phyloP scores from a whole-genome alignment of 345 rosid species.

The Camelina neglecta region DNA sequence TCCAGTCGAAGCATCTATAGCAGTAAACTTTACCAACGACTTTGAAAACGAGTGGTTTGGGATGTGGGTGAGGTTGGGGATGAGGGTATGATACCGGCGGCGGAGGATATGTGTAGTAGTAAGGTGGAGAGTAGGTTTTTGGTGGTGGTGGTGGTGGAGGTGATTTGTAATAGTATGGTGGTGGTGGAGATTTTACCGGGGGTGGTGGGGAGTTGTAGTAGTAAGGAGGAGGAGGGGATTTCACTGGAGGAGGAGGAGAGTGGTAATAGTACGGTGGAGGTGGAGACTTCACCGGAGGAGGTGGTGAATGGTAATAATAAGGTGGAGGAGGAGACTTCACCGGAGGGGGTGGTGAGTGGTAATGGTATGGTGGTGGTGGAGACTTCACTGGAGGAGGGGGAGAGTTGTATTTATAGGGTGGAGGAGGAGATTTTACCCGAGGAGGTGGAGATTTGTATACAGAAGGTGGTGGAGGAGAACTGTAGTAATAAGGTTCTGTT shows the following conservation, averaged over 20 bases:
- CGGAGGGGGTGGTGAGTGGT: conserved; percentile 49
- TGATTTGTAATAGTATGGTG: conserved; percentile 41
- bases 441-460: conserved; percentile 47
- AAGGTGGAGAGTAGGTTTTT: conserved; percentile 34
- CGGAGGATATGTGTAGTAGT: conserved; percentile 46
- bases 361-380: conserved; percentile 41
- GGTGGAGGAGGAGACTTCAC: conserved; percentile 40
- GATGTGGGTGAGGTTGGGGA: conserved; percentile 47
- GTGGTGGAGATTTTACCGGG: conserved; percentile 26
- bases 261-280: conserved; percentile 27
- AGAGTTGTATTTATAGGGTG: conserved; percentile 41
- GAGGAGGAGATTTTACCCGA: conserved; percentile 47
- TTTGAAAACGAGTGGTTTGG: conserved; percentile 41
- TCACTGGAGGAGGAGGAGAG: conserved; percentile 43
- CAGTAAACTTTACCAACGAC: conserved; percentile 44
- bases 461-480: conserved; percentile 53
- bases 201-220: conserved; percentile 46
- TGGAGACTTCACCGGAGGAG: conserved; percentile 37
- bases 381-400: conserved; percentile 50
- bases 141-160: conserved; percentile 52
- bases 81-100: conserved; percentile 52
- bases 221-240: not conserved
- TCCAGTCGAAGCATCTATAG: conserved; percentile 44
- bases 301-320: conserved; percentile 46
- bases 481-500: conserved; percentile 45